Base-by-base conservation (phyloP, 352 stramenopile species). In the Phytopythium vexans region DNA sequence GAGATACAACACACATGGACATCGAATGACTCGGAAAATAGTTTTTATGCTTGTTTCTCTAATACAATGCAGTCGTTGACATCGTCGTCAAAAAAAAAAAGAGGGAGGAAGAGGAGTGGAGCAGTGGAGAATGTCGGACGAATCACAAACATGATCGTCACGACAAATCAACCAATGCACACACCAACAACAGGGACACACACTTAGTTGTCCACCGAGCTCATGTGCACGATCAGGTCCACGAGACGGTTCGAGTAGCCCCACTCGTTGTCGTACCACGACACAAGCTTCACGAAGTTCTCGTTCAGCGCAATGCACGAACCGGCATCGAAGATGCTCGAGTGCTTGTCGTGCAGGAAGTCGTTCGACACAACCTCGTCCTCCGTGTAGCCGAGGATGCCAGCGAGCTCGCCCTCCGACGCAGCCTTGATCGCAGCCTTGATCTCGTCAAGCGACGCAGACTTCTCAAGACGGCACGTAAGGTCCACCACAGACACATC, bases 261-360 rank as follows among this genome's bases (percentile, higher is more conserved):
- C 81, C 92, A 98, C 75, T 99, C 97, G 86, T 99, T 99, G 85
- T 99, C 97, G 72, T 99, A 99, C 96, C 96, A 99, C 58, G 94
- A 97, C 49, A 99, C 89, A 63, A 99, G 87, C 95, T 99, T 99
- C 54, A 99, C 94, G 68, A 99, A 99, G 71, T 97, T 86, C 55
- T 96, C 86, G 64, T 96, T 99, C 59, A 99, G 88, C 58, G 96
- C 97, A 72, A 99, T 99, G 64, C 96, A 93, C 43, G 97, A 96
- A 55, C 88, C 74, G 15, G 96, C 65, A 34, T 73, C 57, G 45
- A 73, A 70, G 36, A 48, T 52, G 35, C 32, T 32, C 47, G 33
- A 52, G 45, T 8, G 32, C 33, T 32, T 41, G 45, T 41, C 45
- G 45, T 41, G 86, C 56, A 99, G 86, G 62, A 99, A 99, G 73